Evolutionary conservation across 116 monocot genomes (phyloP).

Genomic region (Trichopus zeylanicus): DNA sequence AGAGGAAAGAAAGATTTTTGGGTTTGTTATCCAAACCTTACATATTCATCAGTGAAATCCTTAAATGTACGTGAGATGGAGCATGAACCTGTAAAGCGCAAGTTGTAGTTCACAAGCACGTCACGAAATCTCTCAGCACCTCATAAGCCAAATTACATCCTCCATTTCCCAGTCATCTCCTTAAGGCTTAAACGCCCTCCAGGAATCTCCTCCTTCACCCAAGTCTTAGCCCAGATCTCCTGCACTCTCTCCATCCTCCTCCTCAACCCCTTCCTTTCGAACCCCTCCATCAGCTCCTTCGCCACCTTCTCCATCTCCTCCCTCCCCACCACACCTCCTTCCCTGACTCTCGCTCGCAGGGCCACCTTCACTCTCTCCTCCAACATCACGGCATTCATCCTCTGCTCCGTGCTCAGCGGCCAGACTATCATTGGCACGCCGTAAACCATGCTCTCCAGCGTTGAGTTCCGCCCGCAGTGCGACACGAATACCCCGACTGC

Average conservation of each 20-base stretch:
- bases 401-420: slow-evolving; percentile 47
- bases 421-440: slow-evolving; percentile 58
- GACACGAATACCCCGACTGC: slow-evolving; percentile 51
- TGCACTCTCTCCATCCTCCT: background rate
- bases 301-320: slow-evolving; percentile 25
- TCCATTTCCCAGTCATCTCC: no score
- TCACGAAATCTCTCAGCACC: no score
- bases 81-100: no score
- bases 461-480: no score
- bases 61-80: no score
- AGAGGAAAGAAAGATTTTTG: no score
- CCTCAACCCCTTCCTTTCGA: slow-evolving; percentile 21
- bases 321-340: slow-evolving; percentile 14
- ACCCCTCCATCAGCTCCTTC: slow-evolving; percentile 29
- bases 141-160: no score
- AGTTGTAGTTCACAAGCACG: no score
- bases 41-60: no score
- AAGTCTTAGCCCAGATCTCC: slow-evolving; percentile 10
- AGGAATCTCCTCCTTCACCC: slow-evolving; percentile 19
- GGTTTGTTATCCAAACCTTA: no score
- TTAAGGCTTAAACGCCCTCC: no score
- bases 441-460: slow-evolving; percentile 46
- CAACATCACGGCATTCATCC: slow-evolving; percentile 35
- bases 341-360: slow-evolving; percentile 4
- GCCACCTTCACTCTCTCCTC: slow-evolving; percentile 23